Percentiles rank a stretch among this genome's conserved stretches.
Evolutionary conservation across 2,329 filamentous ascomycete species (phyloP).

Genomic region (Colletotrichum orbiculare): DNA sequence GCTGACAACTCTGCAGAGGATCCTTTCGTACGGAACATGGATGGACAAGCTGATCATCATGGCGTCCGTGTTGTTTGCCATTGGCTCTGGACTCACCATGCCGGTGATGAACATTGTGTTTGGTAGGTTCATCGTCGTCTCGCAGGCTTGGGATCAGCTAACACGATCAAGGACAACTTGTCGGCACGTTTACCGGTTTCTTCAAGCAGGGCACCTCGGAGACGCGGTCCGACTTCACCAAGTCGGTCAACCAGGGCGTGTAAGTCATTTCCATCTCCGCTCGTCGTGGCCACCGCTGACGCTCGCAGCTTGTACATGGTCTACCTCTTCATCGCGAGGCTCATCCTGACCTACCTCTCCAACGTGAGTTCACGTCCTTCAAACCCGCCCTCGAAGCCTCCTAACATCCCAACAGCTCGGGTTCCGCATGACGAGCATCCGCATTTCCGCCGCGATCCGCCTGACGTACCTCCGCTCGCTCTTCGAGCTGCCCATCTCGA

Average conservation of each 20-base stretch:
- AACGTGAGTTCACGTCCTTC: slow-evolving; percentile 40
- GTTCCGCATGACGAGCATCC: slow-evolving; percentile 60
- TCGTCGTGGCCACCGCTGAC: neutral
- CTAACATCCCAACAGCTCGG: slow-evolving; percentile 47
- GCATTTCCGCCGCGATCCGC: slow-evolving; percentile 61
- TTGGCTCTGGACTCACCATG: slow-evolving; percentile 39
- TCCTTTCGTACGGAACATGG: slow-evolving; percentile 23
- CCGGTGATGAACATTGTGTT: slow-evolving; percentile 50
- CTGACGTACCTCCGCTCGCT: slow-evolving; percentile 60
- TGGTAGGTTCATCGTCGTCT: slow-evolving; percentile 36
- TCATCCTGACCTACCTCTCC: slow-evolving; percentile 46
- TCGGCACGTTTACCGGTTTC: slow-evolving; percentile 45
- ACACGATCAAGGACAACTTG: slow-evolving; percentile 39
- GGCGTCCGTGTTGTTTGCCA: slow-evolving; percentile 25
- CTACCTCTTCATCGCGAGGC: slow-evolving; percentile 48
- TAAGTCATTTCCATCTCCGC: slow-evolving; percentile 19
- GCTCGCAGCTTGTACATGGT: slow-evolving; percentile 47
- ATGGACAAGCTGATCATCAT: slow-evolving; percentile 30
- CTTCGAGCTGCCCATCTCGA: slow-evolving; percentile 60
- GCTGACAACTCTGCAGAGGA: slow-evolving; percentile 19
- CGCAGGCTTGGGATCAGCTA: neutral
- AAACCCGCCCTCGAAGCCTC: too few species aligned
- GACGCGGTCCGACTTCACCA: slow-evolving; percentile 33
- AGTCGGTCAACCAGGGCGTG: slow-evolving; percentile 38
- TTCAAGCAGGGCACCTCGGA: slow-evolving; percentile 33